Percentiles rank a stretch among this genome's conserved stretches.
These are phyloP conservation scores for Peronospora farinosa DNA, from an alignment of 352 stramenopile genomes.

Conservation along the genomic window DNA sequence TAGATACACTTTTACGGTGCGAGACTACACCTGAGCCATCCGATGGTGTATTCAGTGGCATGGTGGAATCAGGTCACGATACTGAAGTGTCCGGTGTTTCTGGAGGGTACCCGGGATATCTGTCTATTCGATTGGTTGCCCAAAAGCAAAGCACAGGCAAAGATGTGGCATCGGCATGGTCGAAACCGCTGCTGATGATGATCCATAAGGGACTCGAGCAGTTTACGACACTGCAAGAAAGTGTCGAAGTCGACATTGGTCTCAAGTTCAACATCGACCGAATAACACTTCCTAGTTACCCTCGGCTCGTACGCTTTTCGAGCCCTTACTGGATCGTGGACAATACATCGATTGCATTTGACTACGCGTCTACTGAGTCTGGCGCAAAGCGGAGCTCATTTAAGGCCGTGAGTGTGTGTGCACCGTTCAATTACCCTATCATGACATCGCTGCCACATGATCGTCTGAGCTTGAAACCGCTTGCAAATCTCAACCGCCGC, in stretches of 20 bases:
- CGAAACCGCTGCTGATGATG: constrained; percentile 80
- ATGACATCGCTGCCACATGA: constrained; percentile 53
- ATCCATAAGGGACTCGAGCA: constrained; percentile 66
- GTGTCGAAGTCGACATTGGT: constrained; percentile 41
- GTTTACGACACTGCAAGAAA: constrained; percentile 65
- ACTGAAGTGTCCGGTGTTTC: constrained; percentile 72
- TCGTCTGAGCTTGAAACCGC: constrained; percentile 65
- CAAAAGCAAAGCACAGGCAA: constrained; percentile 32
- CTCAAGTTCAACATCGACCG: constrained; percentile 71
- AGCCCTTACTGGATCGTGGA: constrained; percentile 84
- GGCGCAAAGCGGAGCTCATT: constrained; percentile 48
- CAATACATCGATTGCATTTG: constrained; percentile 69
- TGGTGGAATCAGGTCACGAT: constrained; percentile 63
- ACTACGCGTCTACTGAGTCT: constrained; percentile 45
- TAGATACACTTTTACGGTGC: constrained; percentile 48
- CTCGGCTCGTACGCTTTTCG: constrained; percentile 75
- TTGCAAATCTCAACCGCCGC: constrained; percentile 36
- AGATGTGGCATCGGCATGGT: constrained; percentile 51
- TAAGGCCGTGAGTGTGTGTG: constrained; percentile 33
- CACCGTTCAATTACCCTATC: constrained; percentile 57
- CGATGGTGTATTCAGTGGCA: constrained; percentile 40
- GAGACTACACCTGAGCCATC: constrained; percentile 25
- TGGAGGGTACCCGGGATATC: constrained; percentile 60
- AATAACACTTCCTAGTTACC: constrained; percentile 54
- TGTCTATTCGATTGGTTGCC: constrained; percentile 54